Base-by-base conservation (phyloP, 2,329 filamentous ascomycete species). In the Alternaria sp. region DNA sequence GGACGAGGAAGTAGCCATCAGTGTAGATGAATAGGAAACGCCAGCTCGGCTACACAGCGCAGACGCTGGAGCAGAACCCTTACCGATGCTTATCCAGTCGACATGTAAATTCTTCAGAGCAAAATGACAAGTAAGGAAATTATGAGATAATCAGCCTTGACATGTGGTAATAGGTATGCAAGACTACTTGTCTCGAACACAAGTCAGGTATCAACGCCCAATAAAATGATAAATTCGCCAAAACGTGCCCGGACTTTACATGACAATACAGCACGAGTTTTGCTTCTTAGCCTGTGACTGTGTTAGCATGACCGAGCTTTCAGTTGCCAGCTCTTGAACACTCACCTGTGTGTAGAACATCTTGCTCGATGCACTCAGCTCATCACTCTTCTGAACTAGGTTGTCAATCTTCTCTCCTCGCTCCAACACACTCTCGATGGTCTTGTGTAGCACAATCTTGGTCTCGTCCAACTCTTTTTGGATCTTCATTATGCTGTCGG, bases 391-490 rank as follows among this genome's bases (percentile, higher is more conserved):
- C 68, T 90, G 90, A 49, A 98, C 95, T 72, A 99, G 83, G 74
- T 91, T 92, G 77, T 98, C 95, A 71, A 99, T 93, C 87, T 97
- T 98, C 88, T 98, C 94, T 45, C 94, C 96, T 66, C 96, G 88
- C 85, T 97, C 91, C 75, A 97, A 81, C 51, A 91, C 90, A 75
- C 89, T 92, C 84, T 97, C 91, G 74, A 97, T 97, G 47, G 96
- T 97, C 88, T 98, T 97, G 84, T 98, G 93, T 74, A 99, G 86
- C 63, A 97, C 91, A 77, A 97, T 94, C 87, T 97, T 98, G 65
- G 95, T 98, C 86, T 97, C 94, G 77, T 98, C 94, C 65, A 99
- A 86, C 84, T 99, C 93, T 83, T 93, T 91, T 82, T 98, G 95
- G 74, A 99, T 97, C 86, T 93, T 94, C 85, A 93, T 88, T 78